These are phyloP conservation scores for Beta vulgaris DNA, from an alignment of 148 eudicot species.

Conservation along the genomic window DNA sequence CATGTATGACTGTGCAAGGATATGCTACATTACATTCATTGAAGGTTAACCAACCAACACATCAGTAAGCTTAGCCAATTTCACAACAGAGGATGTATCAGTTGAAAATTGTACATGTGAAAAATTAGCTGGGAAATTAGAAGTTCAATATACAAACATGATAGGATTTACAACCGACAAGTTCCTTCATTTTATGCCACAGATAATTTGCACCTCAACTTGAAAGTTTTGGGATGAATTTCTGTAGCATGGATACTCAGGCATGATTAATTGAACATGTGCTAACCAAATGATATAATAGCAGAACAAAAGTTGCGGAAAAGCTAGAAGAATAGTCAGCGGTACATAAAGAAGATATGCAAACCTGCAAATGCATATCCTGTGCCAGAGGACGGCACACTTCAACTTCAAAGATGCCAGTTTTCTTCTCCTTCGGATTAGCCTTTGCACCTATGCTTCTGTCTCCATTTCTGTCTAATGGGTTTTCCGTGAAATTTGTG, in stretches of 20 bases:
- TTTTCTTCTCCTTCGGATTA: constrained; percentile 29
- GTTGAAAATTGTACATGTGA: neutral
- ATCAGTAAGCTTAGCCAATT: too few species aligned
- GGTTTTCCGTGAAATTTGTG: constrained; percentile 18
- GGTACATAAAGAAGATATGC: neutral
- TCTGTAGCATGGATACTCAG: neutral
- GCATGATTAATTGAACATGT: neutral
- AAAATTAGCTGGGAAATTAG: neutral
- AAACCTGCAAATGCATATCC: constrained; percentile 22
- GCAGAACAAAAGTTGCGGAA: constrained; percentile 8
- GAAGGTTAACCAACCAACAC: neutral
- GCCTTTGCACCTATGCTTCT: constrained; percentile 9
- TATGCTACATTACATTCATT: neutral
- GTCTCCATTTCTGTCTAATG: constrained; percentile 35
- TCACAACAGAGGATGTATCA: neutral
- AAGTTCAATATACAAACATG: neutral
- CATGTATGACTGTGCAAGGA: neutral
- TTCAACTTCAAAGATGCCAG: constrained; percentile 25
- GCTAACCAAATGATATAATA: neutral
- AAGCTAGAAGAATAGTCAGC: neutral
- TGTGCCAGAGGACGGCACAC: constrained; percentile 20
- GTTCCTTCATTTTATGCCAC: neutral
- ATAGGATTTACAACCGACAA: neutral
- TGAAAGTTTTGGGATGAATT: neutral
- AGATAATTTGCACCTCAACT: neutral